Base-by-base conservation (phyloP, 768 basidiomycete genomes). In the Podaxis rugospora region DNA sequence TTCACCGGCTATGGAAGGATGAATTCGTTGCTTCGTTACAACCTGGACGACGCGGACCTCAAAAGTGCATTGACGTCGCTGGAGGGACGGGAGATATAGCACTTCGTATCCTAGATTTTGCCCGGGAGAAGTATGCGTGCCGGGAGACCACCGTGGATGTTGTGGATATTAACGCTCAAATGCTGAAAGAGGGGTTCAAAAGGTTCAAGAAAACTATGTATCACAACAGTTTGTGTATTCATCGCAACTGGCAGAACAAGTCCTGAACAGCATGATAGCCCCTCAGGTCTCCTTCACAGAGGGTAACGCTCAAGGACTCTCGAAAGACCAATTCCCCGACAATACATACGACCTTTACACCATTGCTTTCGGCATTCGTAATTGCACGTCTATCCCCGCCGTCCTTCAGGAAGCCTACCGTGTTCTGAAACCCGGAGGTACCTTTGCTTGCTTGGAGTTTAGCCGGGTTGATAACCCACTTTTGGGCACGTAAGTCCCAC, bases 51-150 rank as follows among this genome's bases (percentile, higher is more conserved):
- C 86, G 82, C 62, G 89, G 89, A 1, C 84, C 88, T 1, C 68
- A 86, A 71, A 85, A 84, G 63, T 96, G 93, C 74, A 87, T 98
- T 57, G 97, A 99, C 70, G 92, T 98, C 32, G 97, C 96, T 1
- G 97, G 97, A 21, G 97, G 97, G 51, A 99, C 96, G 14, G 93
- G 97, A 18, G 97, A 99, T 78, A 95, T 99, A 69, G 97, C 97
- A 1, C 80, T 97, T 60, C 84, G 95, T 28, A 92, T 99, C 62
- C 78, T 99, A 54, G 95, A 99, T 77, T 81, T 90, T 66, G 95
- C 93, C 7, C 78, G 93, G 58, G 93, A 95, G 69, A 88, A 89
- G 59, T 89, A 93, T 68, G 90, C 88, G 1, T 95, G 96, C 74
- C 80, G 97, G 66, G 93, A 96, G 70, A 90, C 93, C 1, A 84